Evolutionary conservation across 805 yeast genomes (phyloP).

Genomic region (Blastobotrys attinorum): DNA sequence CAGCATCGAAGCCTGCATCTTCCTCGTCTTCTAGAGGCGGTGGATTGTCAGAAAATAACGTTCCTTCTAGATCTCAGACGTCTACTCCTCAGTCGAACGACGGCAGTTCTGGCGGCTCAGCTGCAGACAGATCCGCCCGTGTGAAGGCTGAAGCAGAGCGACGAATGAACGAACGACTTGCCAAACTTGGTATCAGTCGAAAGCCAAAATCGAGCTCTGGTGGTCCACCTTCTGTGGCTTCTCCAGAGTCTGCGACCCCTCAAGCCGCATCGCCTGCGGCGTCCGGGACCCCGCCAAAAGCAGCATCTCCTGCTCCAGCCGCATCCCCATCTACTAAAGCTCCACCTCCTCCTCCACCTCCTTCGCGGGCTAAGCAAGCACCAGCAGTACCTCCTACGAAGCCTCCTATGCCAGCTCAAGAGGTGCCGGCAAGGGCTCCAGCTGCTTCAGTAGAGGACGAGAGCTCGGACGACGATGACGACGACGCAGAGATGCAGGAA

Average conservation of each 20-base stretch:
- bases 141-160: slow-evolving; percentile 75
- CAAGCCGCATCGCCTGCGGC: slow-evolving; percentile 7
- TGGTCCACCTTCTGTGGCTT: slow-evolving; percentile 16
- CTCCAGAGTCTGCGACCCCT: slow-evolving; percentile 9
- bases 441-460: slow-evolving; percentile 13
- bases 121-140: slow-evolving; percentile 69
- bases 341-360: slow-evolving; percentile 17
- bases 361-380: slow-evolving; percentile 8
- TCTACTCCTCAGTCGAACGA: slow-evolving; percentile 13
- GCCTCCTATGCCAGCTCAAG: slow-evolving; percentile 8
- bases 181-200: slow-evolving; percentile 61
- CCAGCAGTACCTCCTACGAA: slow-evolving; percentile 3
- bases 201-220: slow-evolving; percentile 19
- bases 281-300: slow-evolving; percentile 7
- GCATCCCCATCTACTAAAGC: slow-evolving; percentile 7
- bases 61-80: slow-evolving; percentile 4
- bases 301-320: slow-evolving; percentile 5
- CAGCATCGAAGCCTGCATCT: slow-evolving; percentile 2
- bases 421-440: slow-evolving; percentile 5
- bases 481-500: slow-evolving; percentile 32
- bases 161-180: slow-evolving; percentile 78
- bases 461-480: slow-evolving; percentile 15
- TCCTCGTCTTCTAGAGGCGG: slow-evolving; percentile 5
- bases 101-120: slow-evolving; percentile 27
- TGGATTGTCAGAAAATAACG: not conserved